phyloP scores from a whole-genome alignment of 768 basidiomycete genomes.

The Symmetrospora coprosmae region DNA sequence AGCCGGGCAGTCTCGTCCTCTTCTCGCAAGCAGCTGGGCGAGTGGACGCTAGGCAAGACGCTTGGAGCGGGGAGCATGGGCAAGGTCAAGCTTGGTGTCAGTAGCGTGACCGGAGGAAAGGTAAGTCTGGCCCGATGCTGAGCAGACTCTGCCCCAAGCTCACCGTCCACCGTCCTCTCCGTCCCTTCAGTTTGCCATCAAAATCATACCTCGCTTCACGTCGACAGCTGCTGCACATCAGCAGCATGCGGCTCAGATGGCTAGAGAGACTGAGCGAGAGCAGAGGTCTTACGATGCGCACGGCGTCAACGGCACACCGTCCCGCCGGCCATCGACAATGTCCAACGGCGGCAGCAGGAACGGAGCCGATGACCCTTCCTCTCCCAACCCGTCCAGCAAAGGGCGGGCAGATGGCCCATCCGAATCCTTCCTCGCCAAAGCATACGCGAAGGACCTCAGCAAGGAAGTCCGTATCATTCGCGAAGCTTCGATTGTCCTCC shows the following conservation, averaged over 20 bases:
- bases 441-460: conserved; percentile 74
- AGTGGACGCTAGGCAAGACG: conserved; percentile 92
- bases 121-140: conserved; percentile 42
- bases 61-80: conserved; percentile 98
- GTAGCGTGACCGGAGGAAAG: conserved; percentile 80
- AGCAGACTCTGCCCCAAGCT: neutral
- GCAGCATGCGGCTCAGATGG: conserved; percentile 22
- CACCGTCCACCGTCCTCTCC: conserved; percentile 6
- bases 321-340: neutral
- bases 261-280: too few relatives aligned
- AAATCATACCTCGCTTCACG: conserved; percentile 80
- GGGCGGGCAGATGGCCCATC: conserved; percentile 40
- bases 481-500: conserved; percentile 84
- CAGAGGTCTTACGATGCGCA: too few relatives aligned
- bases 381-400: neutral
- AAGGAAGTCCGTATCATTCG: conserved; percentile 93
- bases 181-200: conserved; percentile 69
- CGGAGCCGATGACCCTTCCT: neutral
- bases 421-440: conserved; percentile 52
- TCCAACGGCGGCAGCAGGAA: too few relatives aligned
- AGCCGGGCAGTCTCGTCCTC: neutral
- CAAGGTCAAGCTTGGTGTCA: conserved; percentile 90
- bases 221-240: conserved; percentile 47
- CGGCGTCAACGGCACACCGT: neutral
- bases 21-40: conserved; percentile 48